Evolutionary conservation across 2,329 filamentous ascomycete genomes (phyloP).

Genomic region (Ophiostoma angusticollis): DNA sequence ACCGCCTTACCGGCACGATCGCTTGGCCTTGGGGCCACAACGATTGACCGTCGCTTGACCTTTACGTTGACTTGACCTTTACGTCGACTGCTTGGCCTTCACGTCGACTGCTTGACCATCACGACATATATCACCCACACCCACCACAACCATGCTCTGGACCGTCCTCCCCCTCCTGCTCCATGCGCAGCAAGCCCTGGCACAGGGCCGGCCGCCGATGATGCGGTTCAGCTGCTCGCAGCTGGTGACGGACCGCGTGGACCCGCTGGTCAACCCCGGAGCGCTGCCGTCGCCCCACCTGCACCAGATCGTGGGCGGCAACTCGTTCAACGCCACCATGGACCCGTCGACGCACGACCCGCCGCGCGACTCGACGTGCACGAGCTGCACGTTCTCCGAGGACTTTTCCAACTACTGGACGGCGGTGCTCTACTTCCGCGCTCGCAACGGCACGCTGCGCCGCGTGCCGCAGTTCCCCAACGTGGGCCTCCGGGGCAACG

Average conservation of each 20-base stretch:
- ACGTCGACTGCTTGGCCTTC: too few relatives aligned
- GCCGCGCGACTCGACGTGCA: constrained; percentile 13
- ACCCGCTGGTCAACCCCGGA: constrained; percentile 24
- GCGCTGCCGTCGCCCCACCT: constrained; percentile 23
- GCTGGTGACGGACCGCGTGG: constrained; percentile 16
- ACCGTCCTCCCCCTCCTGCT: too few relatives aligned
- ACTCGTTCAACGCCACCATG: constrained; percentile 28
- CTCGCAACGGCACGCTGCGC: constrained; percentile 20
- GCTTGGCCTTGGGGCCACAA: too few relatives aligned
- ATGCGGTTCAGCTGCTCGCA: constrained; percentile 19
- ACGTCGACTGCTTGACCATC: too few relatives aligned
- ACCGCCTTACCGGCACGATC: too few relatives aligned
- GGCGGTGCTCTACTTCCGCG: constrained; percentile 18
- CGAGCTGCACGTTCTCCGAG: constrained; percentile 21
- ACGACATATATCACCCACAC: too few relatives aligned
- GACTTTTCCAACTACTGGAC: constrained; percentile 26
- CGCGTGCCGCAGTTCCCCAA: constrained; percentile 11
- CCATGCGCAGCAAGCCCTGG: too few relatives aligned
- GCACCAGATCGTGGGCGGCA: constrained; percentile 27
- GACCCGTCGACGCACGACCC: constrained; percentile 12
- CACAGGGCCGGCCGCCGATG: too few relatives aligned
- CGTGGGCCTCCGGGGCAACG: neutral
- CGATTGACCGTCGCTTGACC: too few relatives aligned
- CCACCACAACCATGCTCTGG: too few relatives aligned
- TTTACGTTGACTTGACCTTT: too few relatives aligned